Base-by-base conservation (phyloP, 2,329 filamentous ascomycete species). In the Cladosporium sp. region DNA sequence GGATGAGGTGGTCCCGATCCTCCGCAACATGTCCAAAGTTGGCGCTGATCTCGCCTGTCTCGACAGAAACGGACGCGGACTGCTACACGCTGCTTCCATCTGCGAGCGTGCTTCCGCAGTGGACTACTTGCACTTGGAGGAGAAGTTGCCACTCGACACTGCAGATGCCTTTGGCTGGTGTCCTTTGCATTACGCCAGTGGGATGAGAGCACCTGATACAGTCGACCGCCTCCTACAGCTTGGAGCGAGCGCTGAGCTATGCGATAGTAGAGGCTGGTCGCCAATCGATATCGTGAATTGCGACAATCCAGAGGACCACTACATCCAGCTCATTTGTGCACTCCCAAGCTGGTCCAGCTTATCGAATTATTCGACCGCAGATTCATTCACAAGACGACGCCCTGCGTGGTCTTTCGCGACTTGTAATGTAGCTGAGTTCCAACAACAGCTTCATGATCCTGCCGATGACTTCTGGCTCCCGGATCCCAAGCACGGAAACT, bases 241-340 rank as follows among this genome's bases (percentile, higher is more conserved):
- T 21, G 52, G 52, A 1, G 52, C 52, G 7, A 34, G 32, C 30
- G n/a, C 18, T 21, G 32, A 30, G 18, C 18, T 55, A 12, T 32
- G 52, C 26, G 52, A 55, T 14, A 7, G 18, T 4, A 55, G 52
- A 55, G 52, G 52, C 52, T 55, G 52, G 52, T 55, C 52, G 24
- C 52, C 52, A 11, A 2, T 55, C 28, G 52, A 55, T 12, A 55
- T 55, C 18, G 26, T 55, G 18, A 55, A 34, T 5, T 55, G 52
- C 26, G 52, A 55, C 11, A 14, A 55, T 7, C 52, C 52, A 3
- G 52, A 55, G 3, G 8, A 55, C 2, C 7, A 34, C 8, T 12
- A n/a, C 28, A 28, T 55, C 4, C 52, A 55, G 30, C 14, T 3
- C 28, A 34, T 55, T 8, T 55, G 12, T 15, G 28, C 28, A 4